Conservation (phyloP, 2,329 filamentous ascomycete genomes). For the Hymenoscyphus scutula region DNA sequence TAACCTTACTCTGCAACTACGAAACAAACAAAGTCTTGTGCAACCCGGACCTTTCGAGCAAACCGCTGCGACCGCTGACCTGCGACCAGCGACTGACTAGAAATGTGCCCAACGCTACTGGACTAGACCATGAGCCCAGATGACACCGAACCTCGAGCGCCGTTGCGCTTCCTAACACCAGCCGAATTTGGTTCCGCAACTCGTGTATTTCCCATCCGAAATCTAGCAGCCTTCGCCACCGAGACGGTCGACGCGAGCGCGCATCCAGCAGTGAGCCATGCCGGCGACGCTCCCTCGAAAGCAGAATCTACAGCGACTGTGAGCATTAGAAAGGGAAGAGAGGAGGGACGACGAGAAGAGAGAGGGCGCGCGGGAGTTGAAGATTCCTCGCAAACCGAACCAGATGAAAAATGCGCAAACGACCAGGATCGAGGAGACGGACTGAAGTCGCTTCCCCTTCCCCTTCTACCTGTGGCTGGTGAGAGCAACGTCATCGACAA, state of each 20-base stretch:
- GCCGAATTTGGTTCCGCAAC: constrained; percentile 24
- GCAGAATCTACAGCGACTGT: background rate
- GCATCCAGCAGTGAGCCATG: too few species aligned
- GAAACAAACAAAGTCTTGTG: too few species aligned
- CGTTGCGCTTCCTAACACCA: constrained; percentile 21
- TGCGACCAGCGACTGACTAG: too few species aligned
- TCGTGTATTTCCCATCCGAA: constrained; percentile 30
- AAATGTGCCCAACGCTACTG: background rate
- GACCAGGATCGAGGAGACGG: too few species aligned
- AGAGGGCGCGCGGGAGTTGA: background rate
- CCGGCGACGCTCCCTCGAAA: background rate
- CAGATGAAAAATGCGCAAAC: background rate
- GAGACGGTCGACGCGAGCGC: background rate
- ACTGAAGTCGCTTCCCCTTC: too few species aligned
- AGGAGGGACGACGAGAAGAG: background rate
- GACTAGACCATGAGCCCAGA: background rate
- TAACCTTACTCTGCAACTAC: too few species aligned
- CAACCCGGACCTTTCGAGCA: too few species aligned
- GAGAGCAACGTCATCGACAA: background rate
- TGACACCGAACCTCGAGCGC: background rate
- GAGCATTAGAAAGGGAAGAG: background rate
- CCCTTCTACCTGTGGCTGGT: too few species aligned
- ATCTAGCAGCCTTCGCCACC: constrained; percentile 20
- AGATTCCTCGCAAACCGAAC: background rate
- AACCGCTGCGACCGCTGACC: too few species aligned